Base-by-base conservation (phyloP, 495 filamentous ascomycete genomes). In the Penicillium psychrofluorescens region DNA sequence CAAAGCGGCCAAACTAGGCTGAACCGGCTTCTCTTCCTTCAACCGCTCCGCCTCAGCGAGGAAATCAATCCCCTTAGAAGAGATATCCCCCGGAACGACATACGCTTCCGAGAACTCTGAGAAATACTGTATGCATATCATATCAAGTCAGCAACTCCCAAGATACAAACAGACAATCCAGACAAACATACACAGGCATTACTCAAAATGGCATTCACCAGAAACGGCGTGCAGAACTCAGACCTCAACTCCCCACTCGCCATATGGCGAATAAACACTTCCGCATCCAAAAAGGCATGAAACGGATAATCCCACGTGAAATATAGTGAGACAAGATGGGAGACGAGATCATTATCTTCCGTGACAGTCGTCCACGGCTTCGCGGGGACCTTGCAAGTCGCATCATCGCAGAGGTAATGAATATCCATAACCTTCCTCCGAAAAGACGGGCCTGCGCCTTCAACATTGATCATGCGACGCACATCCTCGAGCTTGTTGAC, bases 271-370 rank as follows among this genome's bases (percentile, higher is more conserved):
- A 77, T 41, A 51, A 79, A 77, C 11, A 76, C 63, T 31, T 66
- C 63, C 16, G 60, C 54, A 34, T 77, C 72, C 38, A 79, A 46
- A 51, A 69, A 68, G 7, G 61, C 53, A 56, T 67, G 58, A 22
- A 75, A 72, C n/a, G 71, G 66, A 48, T 75, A 74, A 49, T 76
- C 69, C 74, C 74, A 78, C 6, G 70, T 67, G 56, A 80, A 78
- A 50, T 75, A 80, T 3, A 74, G 41, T 16, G 70, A 73, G 1
- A 80, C 52, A 8, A 78, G 58, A 61, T 75, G 67, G 11, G 74
- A 76, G 7, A 80, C 75, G 35, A 80, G 54, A 29, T 71, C 74
- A 29, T 61, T 55, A 44, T 76, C 71, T 16, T 61, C 61, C 0
- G 74, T 77, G 6, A 78, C 68, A 8, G 35, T 61, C 7, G 76